Evolutionary conservation across 495 filamentous ascomycete genomes (phyloP).

Genomic region (Elasticomyces elasticus): DNA sequence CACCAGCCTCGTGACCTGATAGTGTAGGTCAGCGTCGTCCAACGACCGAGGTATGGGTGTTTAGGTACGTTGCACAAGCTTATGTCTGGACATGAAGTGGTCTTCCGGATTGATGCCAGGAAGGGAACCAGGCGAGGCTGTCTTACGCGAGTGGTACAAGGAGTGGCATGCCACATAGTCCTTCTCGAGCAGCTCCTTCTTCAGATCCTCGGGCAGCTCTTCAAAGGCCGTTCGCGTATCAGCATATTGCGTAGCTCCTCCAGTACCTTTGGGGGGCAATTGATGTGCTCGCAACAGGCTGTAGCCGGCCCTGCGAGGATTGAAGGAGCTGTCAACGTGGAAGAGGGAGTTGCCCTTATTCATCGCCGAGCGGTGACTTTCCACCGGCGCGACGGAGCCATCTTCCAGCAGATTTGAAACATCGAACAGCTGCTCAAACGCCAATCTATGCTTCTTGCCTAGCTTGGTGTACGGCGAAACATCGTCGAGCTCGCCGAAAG

Average conservation of each 20-base stretch:
- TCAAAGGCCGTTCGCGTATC: slow-evolving; percentile 48
- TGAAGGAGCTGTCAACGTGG: slow-evolving; percentile 53
- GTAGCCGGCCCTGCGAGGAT: slow-evolving; percentile 47
- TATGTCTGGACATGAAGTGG: slow-evolving; percentile 41
- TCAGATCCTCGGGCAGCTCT: slow-evolving; percentile 35
- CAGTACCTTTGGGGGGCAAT: slow-evolving; percentile 42
- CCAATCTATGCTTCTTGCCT: slow-evolving; percentile 16
- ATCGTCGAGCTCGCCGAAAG: slow-evolving; percentile 18
- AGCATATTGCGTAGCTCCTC: slow-evolving; percentile 50
- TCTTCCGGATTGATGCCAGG: slow-evolving; percentile 35
- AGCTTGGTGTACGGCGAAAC: slow-evolving; percentile 15
- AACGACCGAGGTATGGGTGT: neutral
- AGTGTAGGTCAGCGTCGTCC: neutral
- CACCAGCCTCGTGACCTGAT: slow-evolving; percentile 40
- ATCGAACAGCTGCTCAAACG: slow-evolving; percentile 14
- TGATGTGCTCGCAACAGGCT: slow-evolving; percentile 44
- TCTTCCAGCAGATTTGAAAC: slow-evolving; percentile 17
- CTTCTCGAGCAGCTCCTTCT: slow-evolving; percentile 30
- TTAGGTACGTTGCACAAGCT: slow-evolving; percentile 35
- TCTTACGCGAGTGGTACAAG: slow-evolving; percentile 45
- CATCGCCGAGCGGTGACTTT: slow-evolving; percentile 17
- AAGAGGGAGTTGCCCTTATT: slow-evolving; percentile 43
- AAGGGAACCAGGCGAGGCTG: slow-evolving; percentile 43
- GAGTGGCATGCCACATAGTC: slow-evolving; percentile 48
- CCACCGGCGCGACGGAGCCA: slow-evolving; percentile 12